These are phyloP conservation scores for Lodderomyces oxycetoniae DNA, from an alignment of 1,139 yeast species.

Conservation along the genomic window DNA sequence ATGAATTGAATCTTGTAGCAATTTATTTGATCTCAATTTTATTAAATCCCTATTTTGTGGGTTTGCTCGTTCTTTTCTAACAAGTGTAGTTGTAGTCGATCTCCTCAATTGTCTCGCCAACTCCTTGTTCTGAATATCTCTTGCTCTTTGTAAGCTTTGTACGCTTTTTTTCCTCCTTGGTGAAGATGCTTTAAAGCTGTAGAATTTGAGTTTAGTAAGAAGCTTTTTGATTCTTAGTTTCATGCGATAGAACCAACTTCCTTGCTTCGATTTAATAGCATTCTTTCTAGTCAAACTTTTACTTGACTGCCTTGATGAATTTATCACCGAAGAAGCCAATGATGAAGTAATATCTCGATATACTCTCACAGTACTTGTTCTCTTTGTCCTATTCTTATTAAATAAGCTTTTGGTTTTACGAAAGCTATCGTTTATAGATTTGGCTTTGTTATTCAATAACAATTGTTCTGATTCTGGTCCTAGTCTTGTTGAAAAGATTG, in stretches of 20 bases:
- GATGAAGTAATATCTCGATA: slow-evolving; percentile 13
- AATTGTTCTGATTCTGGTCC: slow-evolving; percentile 7
- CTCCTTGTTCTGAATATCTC: slow-evolving; percentile 7
- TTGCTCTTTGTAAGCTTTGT: slow-evolving; percentile 6
- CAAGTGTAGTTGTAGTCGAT: slow-evolving; percentile 16
- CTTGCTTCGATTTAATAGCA: slow-evolving; percentile 35
- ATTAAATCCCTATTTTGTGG: slow-evolving; percentile 17
- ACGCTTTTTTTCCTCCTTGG: slow-evolving; percentile 18
- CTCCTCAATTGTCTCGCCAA: slow-evolving; percentile 13
- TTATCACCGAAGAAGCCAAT: slow-evolving; percentile 3
- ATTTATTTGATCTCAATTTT: slow-evolving; percentile 6
- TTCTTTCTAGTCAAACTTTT: slow-evolving; percentile 24
- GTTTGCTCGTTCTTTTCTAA: slow-evolving; percentile 18
- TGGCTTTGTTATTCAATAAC: slow-evolving; percentile 2
- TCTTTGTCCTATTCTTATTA: slow-evolving; percentile 9
- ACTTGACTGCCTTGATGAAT: slow-evolving; percentile 5
- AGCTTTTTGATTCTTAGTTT: slow-evolving; percentile 24
- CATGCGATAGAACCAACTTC: slow-evolving; percentile 29
- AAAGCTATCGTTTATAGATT: background rate
- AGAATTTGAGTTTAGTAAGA: slow-evolving; percentile 22
- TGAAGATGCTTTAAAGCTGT: slow-evolving; percentile 27
- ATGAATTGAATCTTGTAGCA: background rate
- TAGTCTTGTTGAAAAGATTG: slow-evolving; percentile 41
- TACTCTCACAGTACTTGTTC: slow-evolving; percentile 12
- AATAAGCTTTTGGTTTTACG: slow-evolving; percentile 3